Evolutionary conservation across 2,329 filamentous ascomycete species (phyloP), one percentile per base, ranked within the genome.

Genomic region (Verticillium isaacii): DNA sequence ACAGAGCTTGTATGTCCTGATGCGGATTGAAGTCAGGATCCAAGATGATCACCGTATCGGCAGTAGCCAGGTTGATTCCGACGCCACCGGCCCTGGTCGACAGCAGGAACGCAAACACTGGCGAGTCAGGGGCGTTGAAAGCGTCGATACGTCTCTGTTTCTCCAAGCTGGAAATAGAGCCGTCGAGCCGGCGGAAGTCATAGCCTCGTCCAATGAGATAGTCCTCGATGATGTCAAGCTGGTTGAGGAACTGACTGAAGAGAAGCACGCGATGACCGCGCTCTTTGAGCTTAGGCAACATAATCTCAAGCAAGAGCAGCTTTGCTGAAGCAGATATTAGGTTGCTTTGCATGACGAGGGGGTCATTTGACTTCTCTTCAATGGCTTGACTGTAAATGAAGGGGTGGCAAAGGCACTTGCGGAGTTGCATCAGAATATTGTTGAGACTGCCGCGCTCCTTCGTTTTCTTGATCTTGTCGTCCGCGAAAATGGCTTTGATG

Each of bases 1-100:
- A 96, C 34, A 99, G 82, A 0, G 95, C 95, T 74, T 99, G 95
- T 50, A 99, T 90, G 70, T 99, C 96, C 75, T 99, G 95, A 71
- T 99, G 95, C 0, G 95, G 95, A 65, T 99, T 99, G 80, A 96
- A 98, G 71, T 99, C 95, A 0, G 92, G 92, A 69, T 99, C 93
- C 67, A 98, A 87, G 66, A 99, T 97, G 66, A 99, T 97, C 64
- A 99, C 96, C 0, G 95, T 99, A 71, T 99, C 95, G 2, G 95
- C 95, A 8, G 93, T 97, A 0, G 95, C 95, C 61, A 99, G 82
- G 71, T 99, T 99, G 79, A 99, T 99, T 17, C 95, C 96, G 0
- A 99, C 94, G 69, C 96, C 95, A 60, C 95, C 95, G 19, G 96
- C 93, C 65, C 95, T 89, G 3, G 96, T 99, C 0, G 94, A 98